A percentile compares a stretch with the other conserved stretches of the same genome.
Conservation (phyloP, 1,284 basidiomycete species). For the Trametes hirsuta region DNA sequence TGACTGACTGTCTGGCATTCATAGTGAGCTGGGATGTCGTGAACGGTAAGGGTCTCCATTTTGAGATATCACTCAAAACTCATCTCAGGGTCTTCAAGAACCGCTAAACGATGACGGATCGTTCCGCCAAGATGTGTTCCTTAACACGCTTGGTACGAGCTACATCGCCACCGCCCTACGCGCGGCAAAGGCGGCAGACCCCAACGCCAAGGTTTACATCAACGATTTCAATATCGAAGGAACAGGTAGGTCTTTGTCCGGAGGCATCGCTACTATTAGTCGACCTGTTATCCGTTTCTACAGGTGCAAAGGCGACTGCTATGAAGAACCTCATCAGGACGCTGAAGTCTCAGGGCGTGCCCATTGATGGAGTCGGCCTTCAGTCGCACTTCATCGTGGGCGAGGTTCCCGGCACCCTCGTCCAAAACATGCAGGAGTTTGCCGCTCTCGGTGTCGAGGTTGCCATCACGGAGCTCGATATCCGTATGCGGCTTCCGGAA, state of each 20-base stretch:
- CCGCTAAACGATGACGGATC: conserved; percentile 65
- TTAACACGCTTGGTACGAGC: conserved; percentile 45
- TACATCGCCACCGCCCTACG: conserved; percentile 49
- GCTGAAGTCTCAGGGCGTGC: conserved; percentile 44
- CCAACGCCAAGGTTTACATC: conserved; percentile 45
- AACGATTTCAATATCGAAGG: conserved; percentile 56
- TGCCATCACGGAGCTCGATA: conserved; percentile 59
- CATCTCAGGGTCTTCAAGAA: conserved; percentile 32
- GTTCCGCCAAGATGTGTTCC: conserved; percentile 50
- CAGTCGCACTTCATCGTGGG: conserved; percentile 58
- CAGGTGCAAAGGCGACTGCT: conserved; percentile 47
- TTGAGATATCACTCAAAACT: neutral
- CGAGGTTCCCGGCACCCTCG: conserved; percentile 42
- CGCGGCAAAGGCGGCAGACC: conserved; percentile 50
- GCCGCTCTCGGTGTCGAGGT: conserved; percentile 55
- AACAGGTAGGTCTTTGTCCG: conserved; percentile 10
- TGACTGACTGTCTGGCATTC: neutral
- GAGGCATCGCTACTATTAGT: too few relatives aligned
- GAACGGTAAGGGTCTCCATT: conserved; percentile 33
- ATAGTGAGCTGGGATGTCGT: conserved; percentile 42
- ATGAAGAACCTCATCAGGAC: conserved; percentile 48
- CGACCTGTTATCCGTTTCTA: neutral
- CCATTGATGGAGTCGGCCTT: conserved; percentile 54
- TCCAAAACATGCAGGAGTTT: conserved; percentile 48
- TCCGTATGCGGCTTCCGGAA: conserved; percentile 53